phyloP scores from a whole-genome alignment of 257 asterid genomes.

The Linderniella brevidens region DNA sequence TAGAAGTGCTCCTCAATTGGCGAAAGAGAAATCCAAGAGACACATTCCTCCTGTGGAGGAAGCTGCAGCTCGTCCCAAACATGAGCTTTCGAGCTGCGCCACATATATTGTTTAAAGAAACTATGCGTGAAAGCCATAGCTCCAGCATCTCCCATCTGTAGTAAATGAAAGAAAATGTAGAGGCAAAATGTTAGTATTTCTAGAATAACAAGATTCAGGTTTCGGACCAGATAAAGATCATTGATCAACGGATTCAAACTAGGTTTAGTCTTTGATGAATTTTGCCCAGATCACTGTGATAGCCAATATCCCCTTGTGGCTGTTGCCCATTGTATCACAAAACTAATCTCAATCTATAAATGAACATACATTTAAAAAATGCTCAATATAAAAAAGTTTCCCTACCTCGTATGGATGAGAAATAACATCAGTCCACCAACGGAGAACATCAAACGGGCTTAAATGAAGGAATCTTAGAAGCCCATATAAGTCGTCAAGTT shows the following conservation, averaged over 20 bases:
- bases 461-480: slow-evolving; percentile 75
- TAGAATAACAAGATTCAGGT: too few species aligned
- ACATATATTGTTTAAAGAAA: slow-evolving; percentile 63
- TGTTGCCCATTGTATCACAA: too few species aligned
- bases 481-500: slow-evolving; percentile 85
- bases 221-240: too few species aligned
- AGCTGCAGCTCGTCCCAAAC: slow-evolving; percentile 75
- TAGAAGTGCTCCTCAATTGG: slow-evolving; percentile 90
- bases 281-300: too few species aligned
- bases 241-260: too few species aligned
- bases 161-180: slow-evolving; percentile 8
- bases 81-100: slow-evolving; percentile 84
- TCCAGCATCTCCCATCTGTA: slow-evolving; percentile 79
- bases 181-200: too few species aligned
- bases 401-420: slow-evolving; percentile 83
- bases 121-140: slow-evolving; percentile 56
- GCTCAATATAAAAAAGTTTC: slow-evolving; percentile 3
- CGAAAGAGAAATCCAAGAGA: slow-evolving; percentile 78
- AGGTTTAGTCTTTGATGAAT: too few species aligned
- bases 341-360: too few species aligned
- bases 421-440: slow-evolving; percentile 93
- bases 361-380: too few species aligned
- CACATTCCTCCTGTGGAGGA: slow-evolving; percentile 84
- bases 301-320: too few species aligned
- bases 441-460: slow-evolving; percentile 63